Evolutionary conservation across 148 eudicot genomes (phyloP).

Genomic region (Vaccinium corymbosum): DNA sequence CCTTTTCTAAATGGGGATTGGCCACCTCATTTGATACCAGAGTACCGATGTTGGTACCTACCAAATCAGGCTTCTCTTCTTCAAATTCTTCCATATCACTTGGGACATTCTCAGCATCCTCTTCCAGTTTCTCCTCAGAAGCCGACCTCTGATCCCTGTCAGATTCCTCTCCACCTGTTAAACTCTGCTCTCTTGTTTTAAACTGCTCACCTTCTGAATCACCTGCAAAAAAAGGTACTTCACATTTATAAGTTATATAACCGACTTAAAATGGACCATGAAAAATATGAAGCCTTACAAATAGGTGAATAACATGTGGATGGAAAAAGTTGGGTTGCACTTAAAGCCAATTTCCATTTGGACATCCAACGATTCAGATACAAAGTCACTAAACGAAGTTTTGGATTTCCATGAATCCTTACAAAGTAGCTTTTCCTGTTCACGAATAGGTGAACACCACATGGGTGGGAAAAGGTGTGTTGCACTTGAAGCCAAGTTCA

Average conservation of each 20-base stretch:
- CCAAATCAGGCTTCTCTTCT: constrained; percentile 31
- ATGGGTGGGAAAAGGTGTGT: background rate
- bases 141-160: constrained; percentile 32
- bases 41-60: constrained; percentile 21
- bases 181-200: constrained; percentile 25
- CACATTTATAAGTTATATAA: background rate
- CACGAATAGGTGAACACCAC: background rate
- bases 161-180: constrained; percentile 23
- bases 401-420: background rate
- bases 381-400: background rate
- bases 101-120: constrained; percentile 32
- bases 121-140: constrained; percentile 22
- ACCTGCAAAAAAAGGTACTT: constrained; percentile 25
- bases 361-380: background rate
- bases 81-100: constrained; percentile 37
- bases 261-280: background rate
- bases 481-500: constrained; percentile 2
- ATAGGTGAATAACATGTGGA: background rate
- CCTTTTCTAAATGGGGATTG: constrained; percentile 27
- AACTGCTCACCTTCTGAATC: constrained; percentile 29
- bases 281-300: background rate
- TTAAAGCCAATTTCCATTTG: background rate
- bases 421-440: background rate
- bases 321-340: background rate
- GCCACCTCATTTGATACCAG: constrained; percentile 19